Evolutionary conservation across 2,329 filamentous ascomycete species (phyloP), one percentile per base, ranked within the genome.

Genomic region (Colletotrichum theobromicola): DNA sequence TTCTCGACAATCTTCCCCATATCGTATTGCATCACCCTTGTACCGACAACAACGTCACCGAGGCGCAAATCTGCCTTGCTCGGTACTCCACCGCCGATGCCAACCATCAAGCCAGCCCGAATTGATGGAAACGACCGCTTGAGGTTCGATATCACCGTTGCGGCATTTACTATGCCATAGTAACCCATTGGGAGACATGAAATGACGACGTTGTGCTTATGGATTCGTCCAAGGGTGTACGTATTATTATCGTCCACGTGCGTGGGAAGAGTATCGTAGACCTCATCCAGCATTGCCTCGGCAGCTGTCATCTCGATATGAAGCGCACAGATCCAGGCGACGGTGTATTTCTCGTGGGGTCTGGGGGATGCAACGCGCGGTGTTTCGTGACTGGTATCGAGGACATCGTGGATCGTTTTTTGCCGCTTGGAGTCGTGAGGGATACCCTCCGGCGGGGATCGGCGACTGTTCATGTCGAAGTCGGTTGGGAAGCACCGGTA

Each of bases 41-140:
- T 67, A 5, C 78, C 72, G 2, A 80, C 76, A 0, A 79, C 77
- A 4, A 79, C 60, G 15, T 80, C 78, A 0, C 79, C 78, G 3
- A 80, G 63, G 2, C 75, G 65, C 0, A 79, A 35, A 10, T 79
- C 74, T 4, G 46, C 50, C 34, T 50, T 66, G 4, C 66, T 68
- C 2, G 80, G 81, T 0, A 76, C 76, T 2, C 79, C 80, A 10
- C 80, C 80, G 10, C 80, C 80, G 2, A 82, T 80, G 3, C 81
- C 80, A 9, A 82, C 80, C 65, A 82, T 77, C 7, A 79, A 26
- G 4, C 66, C 37, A 3, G 75, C 24, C 1, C 35, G 69, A 5
- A 76, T 67, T 1, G 15, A 53, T 1, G 71, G 71, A 30, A 79
- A 79, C 0, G 70, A 77, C 2, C 74, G 69, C 1, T 34, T 67